Conservation (phyloP, 257 asterid species). For the Coffea eugenioides region DNA sequence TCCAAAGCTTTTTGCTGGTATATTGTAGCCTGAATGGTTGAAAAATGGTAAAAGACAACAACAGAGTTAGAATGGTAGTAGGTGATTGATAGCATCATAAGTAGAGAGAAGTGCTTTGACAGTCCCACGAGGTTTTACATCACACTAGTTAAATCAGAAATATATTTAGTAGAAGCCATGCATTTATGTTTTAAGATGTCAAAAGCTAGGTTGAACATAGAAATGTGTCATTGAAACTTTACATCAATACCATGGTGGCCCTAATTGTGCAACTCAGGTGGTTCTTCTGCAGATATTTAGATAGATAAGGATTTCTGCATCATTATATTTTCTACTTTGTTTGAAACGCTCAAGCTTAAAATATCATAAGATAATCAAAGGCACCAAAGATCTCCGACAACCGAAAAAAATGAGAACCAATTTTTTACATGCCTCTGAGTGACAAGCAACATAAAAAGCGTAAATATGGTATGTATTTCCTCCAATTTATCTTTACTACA, state of each 20-base stretch:
- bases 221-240: background rate
- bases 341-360: background rate
- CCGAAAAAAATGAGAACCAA: background rate
- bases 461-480: background rate
- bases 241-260: background rate
- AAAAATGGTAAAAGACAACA: background rate
- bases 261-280: background rate
- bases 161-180: background rate
- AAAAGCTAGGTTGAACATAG: background rate
- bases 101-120: background rate
- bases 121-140: background rate
- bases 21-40: slow-evolving; percentile 58
- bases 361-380: background rate
- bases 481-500: background rate
- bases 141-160: background rate
- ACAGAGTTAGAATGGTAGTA: slow-evolving; percentile 17
- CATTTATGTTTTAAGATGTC: background rate
- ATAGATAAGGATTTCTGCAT: background rate
- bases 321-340: background rate
- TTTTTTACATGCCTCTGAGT: background rate
- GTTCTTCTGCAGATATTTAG: background rate
- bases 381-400: background rate
- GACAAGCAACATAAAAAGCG: background rate
- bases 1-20: slow-evolving; percentile 83
- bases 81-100: slow-evolving; percentile 9